Evolutionary conservation across 1,284 basidiomycete genomes (phyloP).

Genomic region (Apiotrichum brassicae): DNA sequence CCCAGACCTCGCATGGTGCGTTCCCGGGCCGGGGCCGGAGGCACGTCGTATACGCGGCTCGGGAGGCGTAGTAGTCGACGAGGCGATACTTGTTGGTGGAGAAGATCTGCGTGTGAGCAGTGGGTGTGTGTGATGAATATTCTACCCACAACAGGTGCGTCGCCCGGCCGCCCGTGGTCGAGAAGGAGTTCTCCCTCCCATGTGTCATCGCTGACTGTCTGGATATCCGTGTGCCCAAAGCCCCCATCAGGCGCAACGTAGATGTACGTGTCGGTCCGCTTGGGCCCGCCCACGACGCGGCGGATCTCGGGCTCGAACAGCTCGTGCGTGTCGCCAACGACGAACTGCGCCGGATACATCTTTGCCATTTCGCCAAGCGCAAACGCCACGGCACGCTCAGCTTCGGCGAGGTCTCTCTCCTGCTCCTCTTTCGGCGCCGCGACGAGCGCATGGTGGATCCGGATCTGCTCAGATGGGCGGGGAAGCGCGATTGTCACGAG

Average conservation of each 20-base stretch:
- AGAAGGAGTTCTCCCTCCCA: slow-evolving; percentile 4
- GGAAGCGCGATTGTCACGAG: slow-evolving; percentile 16
- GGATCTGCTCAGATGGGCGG: slow-evolving; percentile 14
- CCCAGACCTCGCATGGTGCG: slow-evolving; percentile 13
- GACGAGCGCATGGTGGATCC: slow-evolving; percentile 19
- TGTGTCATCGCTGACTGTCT: background rate
- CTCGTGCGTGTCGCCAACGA: slow-evolving; percentile 10
- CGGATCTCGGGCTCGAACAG: slow-evolving; percentile 9
- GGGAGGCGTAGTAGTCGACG: slow-evolving; percentile 15
- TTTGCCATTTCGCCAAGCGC: slow-evolving; percentile 1
- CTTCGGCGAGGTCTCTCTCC: background rate
- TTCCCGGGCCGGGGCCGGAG: background rate
- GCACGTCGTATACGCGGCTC: slow-evolving; percentile 10
- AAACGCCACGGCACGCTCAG: background rate
- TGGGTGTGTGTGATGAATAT: too few relatives aligned
- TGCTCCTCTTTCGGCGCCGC: background rate
- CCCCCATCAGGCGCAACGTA: background rate
- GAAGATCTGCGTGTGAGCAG: slow-evolving; percentile 9
- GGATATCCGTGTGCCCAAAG: background rate
- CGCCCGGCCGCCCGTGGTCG: slow-evolving; percentile 8
- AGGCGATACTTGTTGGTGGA: slow-evolving; percentile 7
- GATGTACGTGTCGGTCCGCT: background rate
- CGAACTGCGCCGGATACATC: background rate
- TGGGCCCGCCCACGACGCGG: background rate
- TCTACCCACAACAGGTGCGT: slow-evolving; percentile 17